phyloP scores from a whole-genome alignment of 1,284 basidiomycete species.

The Fomes fomentarius region DNA sequence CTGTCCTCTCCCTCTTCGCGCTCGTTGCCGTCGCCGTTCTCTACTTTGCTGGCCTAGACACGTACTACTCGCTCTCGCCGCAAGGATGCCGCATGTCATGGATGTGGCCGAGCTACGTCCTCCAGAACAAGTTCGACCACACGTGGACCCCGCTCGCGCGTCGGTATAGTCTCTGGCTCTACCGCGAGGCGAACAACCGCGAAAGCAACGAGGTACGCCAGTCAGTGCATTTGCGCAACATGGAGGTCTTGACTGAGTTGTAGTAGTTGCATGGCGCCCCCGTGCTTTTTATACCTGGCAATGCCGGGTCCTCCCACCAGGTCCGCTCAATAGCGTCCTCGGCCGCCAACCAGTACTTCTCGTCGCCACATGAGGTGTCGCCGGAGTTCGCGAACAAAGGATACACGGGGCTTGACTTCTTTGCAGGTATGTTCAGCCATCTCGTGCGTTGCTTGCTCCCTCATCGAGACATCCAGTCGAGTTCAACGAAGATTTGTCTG shows the following conservation, averaged over 20 bases:
- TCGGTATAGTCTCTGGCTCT: slow-evolving; percentile 87
- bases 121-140: slow-evolving; percentile 62
- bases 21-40: slow-evolving; percentile 26
- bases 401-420: slow-evolving; percentile 78
- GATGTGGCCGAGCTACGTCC: slow-evolving; percentile 92
- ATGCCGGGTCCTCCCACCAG: slow-evolving; percentile 95
- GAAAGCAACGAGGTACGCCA: slow-evolving; percentile 64
- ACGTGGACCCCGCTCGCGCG: slow-evolving; percentile 70
- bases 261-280: slow-evolving; percentile 64
- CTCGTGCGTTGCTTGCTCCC: neutral
- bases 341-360: slow-evolving; percentile 80
- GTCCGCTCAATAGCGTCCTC: slow-evolving; percentile 95
- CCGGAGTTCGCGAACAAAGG: slow-evolving; percentile 49
- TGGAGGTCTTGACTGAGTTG: slow-evolving; percentile 23
- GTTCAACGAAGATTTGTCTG: slow-evolving; percentile 97
- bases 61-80: slow-evolving; percentile 42
- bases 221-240: slow-evolving; percentile 7
- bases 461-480: slow-evolving; percentile 63
- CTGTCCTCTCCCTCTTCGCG: slow-evolving; percentile 25
- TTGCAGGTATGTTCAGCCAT: slow-evolving; percentile 59
- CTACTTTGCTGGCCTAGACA: slow-evolving; percentile 32
- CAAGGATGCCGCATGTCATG: slow-evolving; percentile 97
- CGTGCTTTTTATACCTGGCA: slow-evolving; percentile 96
- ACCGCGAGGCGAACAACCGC: slow-evolving; percentile 90
- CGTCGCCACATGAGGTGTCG: slow-evolving; percentile 53